Conservation (phyloP, 495 filamentous ascomycete species). For the Endocarpon pusillum region DNA sequence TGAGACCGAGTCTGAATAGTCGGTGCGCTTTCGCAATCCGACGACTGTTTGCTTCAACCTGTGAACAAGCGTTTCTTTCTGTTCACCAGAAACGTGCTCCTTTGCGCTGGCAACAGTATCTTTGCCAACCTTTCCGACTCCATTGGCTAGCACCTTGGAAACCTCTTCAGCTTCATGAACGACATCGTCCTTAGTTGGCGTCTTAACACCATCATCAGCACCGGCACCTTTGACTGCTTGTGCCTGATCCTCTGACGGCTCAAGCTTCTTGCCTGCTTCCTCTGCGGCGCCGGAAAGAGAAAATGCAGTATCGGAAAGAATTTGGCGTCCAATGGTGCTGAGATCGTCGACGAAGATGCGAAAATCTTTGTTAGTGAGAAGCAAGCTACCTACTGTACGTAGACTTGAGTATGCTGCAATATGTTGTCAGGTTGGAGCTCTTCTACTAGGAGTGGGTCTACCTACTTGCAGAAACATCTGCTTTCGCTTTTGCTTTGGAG, state of each 20-base stretch:
- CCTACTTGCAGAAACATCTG: conserved; percentile 63
- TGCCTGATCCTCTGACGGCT: conserved; percentile 46
- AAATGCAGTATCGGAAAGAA: conserved; percentile 75
- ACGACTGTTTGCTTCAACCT: conserved; percentile 61
- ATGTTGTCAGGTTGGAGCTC: not conserved
- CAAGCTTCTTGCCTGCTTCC: conserved; percentile 50
- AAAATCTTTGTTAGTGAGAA: conserved; percentile 83
- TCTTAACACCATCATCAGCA: conserved; percentile 31
- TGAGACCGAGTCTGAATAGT: conserved; percentile 74
- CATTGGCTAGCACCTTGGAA: conserved; percentile 42
- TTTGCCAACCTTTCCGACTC: conserved; percentile 44
- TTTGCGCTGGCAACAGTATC: conserved; percentile 47
- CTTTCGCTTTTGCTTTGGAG: conserved; percentile 45
- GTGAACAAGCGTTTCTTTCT: conserved; percentile 54
- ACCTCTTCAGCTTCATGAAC: conserved; percentile 44
- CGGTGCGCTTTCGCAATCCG: conserved; percentile 53
- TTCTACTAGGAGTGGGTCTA: conserved; percentile 1
- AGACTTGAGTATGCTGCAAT: conserved; percentile 60
- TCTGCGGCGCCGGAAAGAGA: conserved; percentile 55
- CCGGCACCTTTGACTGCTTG: conserved; percentile 38
- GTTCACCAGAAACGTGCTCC: conserved; percentile 47
- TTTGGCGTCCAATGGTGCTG: conserved; percentile 58
- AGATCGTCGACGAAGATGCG: conserved; percentile 74
- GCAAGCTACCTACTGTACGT: conserved; percentile 63
- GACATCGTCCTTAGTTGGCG: conserved; percentile 41